phyloP scores from a whole-genome alignment of 2,329 filamentous ascomycete genomes.

The Metarhizium sp. region DNA sequence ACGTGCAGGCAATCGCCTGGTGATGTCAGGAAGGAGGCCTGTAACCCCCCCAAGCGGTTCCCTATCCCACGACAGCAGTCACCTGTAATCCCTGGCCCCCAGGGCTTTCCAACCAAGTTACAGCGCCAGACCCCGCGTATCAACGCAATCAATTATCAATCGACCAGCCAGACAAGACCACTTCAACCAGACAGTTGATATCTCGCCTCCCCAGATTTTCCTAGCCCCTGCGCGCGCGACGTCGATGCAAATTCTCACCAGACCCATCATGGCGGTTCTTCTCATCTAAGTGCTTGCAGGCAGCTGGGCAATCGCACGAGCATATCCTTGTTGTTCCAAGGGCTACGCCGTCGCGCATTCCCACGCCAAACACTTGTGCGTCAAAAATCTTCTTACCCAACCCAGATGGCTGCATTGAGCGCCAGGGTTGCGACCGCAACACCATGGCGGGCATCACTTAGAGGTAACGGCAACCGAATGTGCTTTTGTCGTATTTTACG shows the following conservation, averaged over 20 bases:
- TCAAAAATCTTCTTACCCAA: not conserved
- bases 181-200: not conserved
- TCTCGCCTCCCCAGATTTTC: not conserved
- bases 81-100: not conserved
- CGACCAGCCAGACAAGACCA: no score
- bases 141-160: no score
- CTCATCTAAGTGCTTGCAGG: not conserved
- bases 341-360: not conserved
- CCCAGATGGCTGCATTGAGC: slow-evolving; percentile 11
- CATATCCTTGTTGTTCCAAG: not conserved
- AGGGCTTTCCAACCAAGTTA: no score
- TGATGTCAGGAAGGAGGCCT: not conserved
- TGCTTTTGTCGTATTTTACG: not conserved
- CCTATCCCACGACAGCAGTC: not conserved
- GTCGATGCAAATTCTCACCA: not conserved
- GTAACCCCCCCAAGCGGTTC: not conserved
- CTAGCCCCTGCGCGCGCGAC: not conserved
- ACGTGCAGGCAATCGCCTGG: no score
- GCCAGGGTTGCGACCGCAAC: slow-evolving; percentile 11
- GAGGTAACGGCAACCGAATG: slow-evolving; percentile 7
- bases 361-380: not conserved
- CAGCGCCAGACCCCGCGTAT: no score
- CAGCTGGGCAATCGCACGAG: not conserved
- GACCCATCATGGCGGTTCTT: not conserved
- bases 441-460: slow-evolving; percentile 9